phyloP scores from a whole-genome alignment of 441 rosid species.

The Adansonia gregorii region DNA sequence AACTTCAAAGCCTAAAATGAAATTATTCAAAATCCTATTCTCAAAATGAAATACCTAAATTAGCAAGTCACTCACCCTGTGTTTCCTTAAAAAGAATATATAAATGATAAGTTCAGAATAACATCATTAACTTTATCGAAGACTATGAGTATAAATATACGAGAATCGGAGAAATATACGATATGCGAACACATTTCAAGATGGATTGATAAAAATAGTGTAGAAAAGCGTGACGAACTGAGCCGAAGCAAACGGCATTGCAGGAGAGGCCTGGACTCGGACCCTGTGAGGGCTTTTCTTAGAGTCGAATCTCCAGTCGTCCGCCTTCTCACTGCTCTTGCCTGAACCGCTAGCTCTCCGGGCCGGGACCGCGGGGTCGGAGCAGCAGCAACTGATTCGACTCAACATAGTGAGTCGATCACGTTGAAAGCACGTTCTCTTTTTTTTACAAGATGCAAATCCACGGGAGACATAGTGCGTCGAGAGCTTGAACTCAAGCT shows the following conservation, averaged over 20 bases:
- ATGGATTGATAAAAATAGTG: background rate
- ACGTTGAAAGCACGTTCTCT: conserved; percentile 29
- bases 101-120: background rate
- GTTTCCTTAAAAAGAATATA: background rate
- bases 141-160: background rate
- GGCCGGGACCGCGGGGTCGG: conserved; percentile 62
- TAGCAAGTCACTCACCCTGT: background rate
- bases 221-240: conserved; percentile 48
- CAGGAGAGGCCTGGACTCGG: conserved; percentile 62
- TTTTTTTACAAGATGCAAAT: conserved; percentile 21
- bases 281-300: conserved; percentile 54
- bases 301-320: conserved; percentile 60
- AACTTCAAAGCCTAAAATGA: background rate
- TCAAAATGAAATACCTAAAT: background rate
- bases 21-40: background rate
- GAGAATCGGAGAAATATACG: background rate
- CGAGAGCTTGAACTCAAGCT: conserved; percentile 47
- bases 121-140: background rate
- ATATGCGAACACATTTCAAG: background rate
- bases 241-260: conserved; percentile 82
- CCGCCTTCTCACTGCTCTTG: conserved; percentile 50
- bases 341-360: conserved; percentile 40
- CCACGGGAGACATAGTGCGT: conserved; percentile 33
- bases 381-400: conserved; percentile 56
- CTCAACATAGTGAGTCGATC: conserved; percentile 28